A percentile compares a stretch with the other conserved stretches of the same genome.
phyloP scores from a whole-genome alignment of 1,284 basidiomycete genomes.

The Moesziomyces sp. region DNA sequence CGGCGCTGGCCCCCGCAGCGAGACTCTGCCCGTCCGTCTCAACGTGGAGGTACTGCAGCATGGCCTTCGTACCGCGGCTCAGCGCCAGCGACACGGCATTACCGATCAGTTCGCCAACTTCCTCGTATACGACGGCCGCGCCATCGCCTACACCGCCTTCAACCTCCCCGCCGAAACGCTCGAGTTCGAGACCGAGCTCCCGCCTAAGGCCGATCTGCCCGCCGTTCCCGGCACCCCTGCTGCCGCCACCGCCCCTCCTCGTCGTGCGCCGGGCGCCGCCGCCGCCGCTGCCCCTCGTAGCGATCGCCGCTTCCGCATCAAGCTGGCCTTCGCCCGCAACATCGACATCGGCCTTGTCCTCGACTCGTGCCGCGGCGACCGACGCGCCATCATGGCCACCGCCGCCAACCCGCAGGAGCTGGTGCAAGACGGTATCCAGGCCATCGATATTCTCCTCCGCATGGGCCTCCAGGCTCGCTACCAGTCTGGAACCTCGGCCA shows the following conservation, averaged over 20 bases:
- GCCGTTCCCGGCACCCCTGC: conserved; percentile 19
- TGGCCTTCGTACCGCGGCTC: conserved; percentile 15
- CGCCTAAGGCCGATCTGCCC: conserved; percentile 24
- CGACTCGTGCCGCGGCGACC: conserved; percentile 37
- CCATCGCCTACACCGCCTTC: conserved; percentile 25
- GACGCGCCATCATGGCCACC: conserved; percentile 30
- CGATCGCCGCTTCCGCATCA: conserved; percentile 36
- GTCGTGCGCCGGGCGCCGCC: conserved; percentile 1
- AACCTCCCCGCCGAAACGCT: conserved; percentile 9
- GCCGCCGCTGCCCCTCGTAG: neutral
- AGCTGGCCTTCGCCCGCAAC: conserved; percentile 23
- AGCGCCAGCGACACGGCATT: conserved; percentile 16
- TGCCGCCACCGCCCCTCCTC: conserved; percentile 9
- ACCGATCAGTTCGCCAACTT: conserved; percentile 17
- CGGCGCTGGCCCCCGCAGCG: neutral
- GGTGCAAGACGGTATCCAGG: conserved; percentile 35
- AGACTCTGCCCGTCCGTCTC: conserved; percentile 20
- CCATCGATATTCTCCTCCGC: conserved; percentile 42
- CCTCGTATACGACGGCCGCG: conserved; percentile 43
- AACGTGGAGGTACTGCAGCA: conserved; percentile 17
- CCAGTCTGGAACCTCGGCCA: conserved; percentile 29
- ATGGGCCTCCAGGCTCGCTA: conserved; percentile 11
- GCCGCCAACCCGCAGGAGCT: conserved; percentile 35
- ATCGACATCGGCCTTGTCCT: conserved; percentile 32
- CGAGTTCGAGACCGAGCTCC: conserved; percentile 34